These are phyloP conservation scores for Paralagenidium karlingii DNA, from an alignment of 352 stramenopile genomes.

Conservation along the genomic window DNA sequence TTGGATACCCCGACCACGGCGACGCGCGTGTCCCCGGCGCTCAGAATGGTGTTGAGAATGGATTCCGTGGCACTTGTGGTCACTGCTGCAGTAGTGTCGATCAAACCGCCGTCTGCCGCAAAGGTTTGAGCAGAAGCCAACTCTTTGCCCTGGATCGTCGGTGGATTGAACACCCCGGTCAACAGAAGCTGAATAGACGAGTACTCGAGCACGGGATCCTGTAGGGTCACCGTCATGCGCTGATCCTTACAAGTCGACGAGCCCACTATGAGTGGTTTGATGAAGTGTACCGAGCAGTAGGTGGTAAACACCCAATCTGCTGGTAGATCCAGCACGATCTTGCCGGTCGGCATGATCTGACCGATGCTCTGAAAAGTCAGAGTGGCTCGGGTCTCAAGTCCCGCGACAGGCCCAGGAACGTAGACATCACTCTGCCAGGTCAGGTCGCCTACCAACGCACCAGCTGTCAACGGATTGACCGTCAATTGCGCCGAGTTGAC, in stretches of 20 bases:
- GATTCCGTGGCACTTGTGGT: slow-evolving; percentile 20
- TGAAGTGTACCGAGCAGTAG: slow-evolving; percentile 16
- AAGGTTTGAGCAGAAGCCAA: slow-evolving; percentile 12
- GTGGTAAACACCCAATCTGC: slow-evolving; percentile 25
- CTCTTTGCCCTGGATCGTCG: slow-evolving; percentile 14
- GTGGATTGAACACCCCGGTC: slow-evolving; percentile 27
- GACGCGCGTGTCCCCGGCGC: slow-evolving; percentile 24
- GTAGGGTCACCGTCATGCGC: slow-evolving; percentile 16
- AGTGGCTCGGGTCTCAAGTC: slow-evolving; percentile 21
- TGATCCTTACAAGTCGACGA: slow-evolving; percentile 17
- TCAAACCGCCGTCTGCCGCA: slow-evolving; percentile 25
- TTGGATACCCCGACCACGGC: slow-evolving; percentile 36
- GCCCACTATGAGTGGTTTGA: slow-evolving; percentile 14
- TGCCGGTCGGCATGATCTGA: slow-evolving; percentile 15
- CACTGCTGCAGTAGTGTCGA: slow-evolving; percentile 22
- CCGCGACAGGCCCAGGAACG: slow-evolving; percentile 34
- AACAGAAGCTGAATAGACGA: slow-evolving; percentile 22
- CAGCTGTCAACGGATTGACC: slow-evolving; percentile 19
- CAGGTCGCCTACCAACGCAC: slow-evolving; percentile 18
- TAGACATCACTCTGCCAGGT: slow-evolving; percentile 30
- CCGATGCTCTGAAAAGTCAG: slow-evolving; percentile 27
- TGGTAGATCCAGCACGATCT: slow-evolving; percentile 24
- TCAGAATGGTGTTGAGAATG: slow-evolving; percentile 20
- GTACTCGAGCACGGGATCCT: slow-evolving; percentile 20
- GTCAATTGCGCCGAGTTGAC: slow-evolving; percentile 25